Base-by-base conservation (phyloP, 352 stramenopile species). In the Phytophthora crassamura region DNA sequence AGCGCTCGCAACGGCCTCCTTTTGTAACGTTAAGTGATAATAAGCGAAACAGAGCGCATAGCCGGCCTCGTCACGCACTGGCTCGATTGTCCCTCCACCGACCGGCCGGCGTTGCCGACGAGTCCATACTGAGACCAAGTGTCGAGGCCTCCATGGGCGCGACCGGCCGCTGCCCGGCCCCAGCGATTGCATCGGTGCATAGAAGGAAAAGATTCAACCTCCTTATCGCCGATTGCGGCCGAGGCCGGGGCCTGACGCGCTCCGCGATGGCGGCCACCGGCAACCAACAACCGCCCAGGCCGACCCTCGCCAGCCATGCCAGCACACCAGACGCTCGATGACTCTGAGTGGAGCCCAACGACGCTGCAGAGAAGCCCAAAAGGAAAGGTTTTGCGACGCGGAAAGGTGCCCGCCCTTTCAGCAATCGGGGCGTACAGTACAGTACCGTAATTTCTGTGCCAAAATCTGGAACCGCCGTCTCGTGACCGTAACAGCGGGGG, bases 11-110 rank as follows among this genome's bases (percentile, higher is more conserved):
- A 73, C 64, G 59, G 46, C 46, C 50, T 59, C 39, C 41, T 59
- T 63, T 8, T 67, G 64, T 72, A 67, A 50, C 56, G 56, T 59
- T 22, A 61, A 61, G 25, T 52, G 20, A 40, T 30, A 28, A 34
- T 12, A 45, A 40, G n/a, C 46, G 38, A 11, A 5, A 52, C 35
- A 25, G 22, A 25, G 22, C 36, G 41, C 25, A 50, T 39, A 53
- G 43, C 35, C 3, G 5, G 20, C 5, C 16, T 5, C 39, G 47
- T 58, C 6, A 20, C 32, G 46, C 40, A 32, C 46, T 49, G 49
- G 39, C 40, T 61, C 38, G 15, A 53, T 22, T 18, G 7, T 28
- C 34, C 3, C 11, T 3, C 16, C 14, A 60, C 53, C 53, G 62
- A 52, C 55, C 47, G 32, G 15, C 54, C 16, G 12, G 5, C 8